Percentiles rank a stretch among this genome's conserved stretches.
These are phyloP conservation scores for Candida sanyaensis DNA, from an alignment of 1,139 yeast genomes.

Conservation along the genomic window DNA sequence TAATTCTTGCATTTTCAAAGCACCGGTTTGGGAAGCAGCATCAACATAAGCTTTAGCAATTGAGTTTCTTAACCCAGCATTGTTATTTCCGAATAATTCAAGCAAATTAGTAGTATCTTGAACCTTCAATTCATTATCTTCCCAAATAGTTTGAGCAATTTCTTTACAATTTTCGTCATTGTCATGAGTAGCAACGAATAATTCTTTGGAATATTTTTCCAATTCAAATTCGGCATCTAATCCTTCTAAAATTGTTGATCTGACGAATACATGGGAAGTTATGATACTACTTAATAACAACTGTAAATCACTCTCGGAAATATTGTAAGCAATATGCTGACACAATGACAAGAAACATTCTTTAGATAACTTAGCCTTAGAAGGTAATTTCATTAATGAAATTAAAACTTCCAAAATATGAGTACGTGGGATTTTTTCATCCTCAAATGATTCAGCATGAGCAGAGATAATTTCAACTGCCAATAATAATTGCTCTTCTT, in stretches of 20 bases:
- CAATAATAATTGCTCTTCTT: slow-evolving; percentile 81
- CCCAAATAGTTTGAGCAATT: slow-evolving; percentile 82
- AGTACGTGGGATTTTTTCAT: slow-evolving; percentile 67
- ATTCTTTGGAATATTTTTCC: slow-evolving; percentile 59
- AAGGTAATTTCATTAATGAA: slow-evolving; percentile 67
- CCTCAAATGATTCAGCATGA: slow-evolving; percentile 75
- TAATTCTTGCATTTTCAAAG: slow-evolving; percentile 45
- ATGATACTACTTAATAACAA: slow-evolving; percentile 61
- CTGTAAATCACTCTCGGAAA: slow-evolving; percentile 56
- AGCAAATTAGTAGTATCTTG: slow-evolving; percentile 48
- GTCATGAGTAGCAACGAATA: slow-evolving; percentile 81
- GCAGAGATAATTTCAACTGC: slow-evolving; percentile 76
- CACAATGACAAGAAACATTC: slow-evolving; percentile 79
- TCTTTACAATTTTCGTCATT: slow-evolving; percentile 63
- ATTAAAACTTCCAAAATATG: slow-evolving; percentile 63
- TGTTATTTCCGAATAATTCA: slow-evolving; percentile 50
- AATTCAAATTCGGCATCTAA: slow-evolving; percentile 87
- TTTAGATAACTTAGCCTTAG: slow-evolving; percentile 78
- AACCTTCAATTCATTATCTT: slow-evolving; percentile 62
- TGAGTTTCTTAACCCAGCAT: slow-evolving; percentile 68
- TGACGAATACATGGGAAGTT: slow-evolving; percentile 68
- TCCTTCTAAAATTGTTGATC: slow-evolving; percentile 77
- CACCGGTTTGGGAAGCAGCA: slow-evolving; percentile 16
- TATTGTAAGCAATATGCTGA: slow-evolving; percentile 68
- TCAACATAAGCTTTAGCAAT: slow-evolving; percentile 55